Base-by-base conservation (phyloP, 2,329 filamentous ascomycete species). In the Colletotrichum sp. region DNA sequence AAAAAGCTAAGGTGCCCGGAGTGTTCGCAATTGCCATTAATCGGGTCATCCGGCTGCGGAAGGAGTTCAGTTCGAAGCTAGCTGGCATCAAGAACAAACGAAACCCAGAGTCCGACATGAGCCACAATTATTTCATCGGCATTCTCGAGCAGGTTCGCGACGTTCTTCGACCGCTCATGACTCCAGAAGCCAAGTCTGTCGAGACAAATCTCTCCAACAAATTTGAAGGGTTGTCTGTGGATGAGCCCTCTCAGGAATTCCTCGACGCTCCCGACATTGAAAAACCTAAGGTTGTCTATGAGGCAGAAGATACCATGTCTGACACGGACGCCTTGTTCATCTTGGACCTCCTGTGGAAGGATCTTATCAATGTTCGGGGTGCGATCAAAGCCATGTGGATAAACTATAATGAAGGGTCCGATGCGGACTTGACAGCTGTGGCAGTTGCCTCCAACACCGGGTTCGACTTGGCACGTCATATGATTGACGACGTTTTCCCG, bases 191-290 rank as follows among this genome's bases (percentile, higher is more conserved):
- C 21, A 21, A 36, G 32, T 10, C 12, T 18, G 8, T 21, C 10
- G 36, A 65, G 13, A 15, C 32, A 21, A 30, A 21, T 26, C 30
- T 80, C 6, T 71, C 72, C 21, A 86, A 85, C 75, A 80, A 79
- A n/a, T 88, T 88, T 75, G 80, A 80, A 5, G 66, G 76, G 6
- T 78, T 88, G 10, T 77, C 80, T 1, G 76, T 87, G 13, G 80
- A 86, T 57, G 86, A 87, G 32, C 81, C 85, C 2, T 86, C 84
- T 0, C 79, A 85, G 28, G 79, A 79, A 5, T 87, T 87, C 77
- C 49, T 85, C 5, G 77, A 83, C 16, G 80, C 82, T 10, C 81
- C 84, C 0, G 79, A 83, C 62, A 62, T 81, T 10, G 77, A 80
- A 52, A 78, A 77, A 39, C 81, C 78, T 1, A 32, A 60, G 57